Evolutionary conservation across 495 filamentous ascomycete genomes (phyloP).

Genomic region (Aspergillus mulundensis): DNA sequence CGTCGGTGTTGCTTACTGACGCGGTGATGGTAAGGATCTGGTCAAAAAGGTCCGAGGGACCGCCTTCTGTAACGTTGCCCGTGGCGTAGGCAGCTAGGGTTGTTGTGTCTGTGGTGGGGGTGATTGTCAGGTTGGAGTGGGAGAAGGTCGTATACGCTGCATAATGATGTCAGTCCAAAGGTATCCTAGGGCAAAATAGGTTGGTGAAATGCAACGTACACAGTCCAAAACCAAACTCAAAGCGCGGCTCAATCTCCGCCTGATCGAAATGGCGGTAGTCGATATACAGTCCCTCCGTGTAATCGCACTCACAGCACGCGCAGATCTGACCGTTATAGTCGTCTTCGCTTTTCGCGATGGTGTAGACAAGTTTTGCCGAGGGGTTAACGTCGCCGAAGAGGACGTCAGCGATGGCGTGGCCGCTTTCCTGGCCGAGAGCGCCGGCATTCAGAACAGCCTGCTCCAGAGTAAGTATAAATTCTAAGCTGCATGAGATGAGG

Average conservation of each 20-base stretch:
- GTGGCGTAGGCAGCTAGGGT: not conserved
- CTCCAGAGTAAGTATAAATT: not conserved
- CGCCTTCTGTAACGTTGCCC: not conserved
- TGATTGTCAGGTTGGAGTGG: constrained; percentile 34
- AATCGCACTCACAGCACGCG: constrained; percentile 33
- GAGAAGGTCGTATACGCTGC: constrained; percentile 59
- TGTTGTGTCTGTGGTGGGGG: not conserved
- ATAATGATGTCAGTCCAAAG: constrained; percentile 24
- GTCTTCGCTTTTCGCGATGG: constrained; percentile 63
- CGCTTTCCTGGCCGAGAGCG: constrained; percentile 76
- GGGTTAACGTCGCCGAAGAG: constrained; percentile 68
- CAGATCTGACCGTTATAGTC: constrained; percentile 65
- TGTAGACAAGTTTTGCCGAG: constrained; percentile 75
- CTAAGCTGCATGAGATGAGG: not conserved
- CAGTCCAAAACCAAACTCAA: constrained; percentile 65
- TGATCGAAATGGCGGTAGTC: constrained; percentile 66
- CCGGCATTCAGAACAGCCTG: constrained; percentile 61
- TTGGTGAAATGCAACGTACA: not conserved
- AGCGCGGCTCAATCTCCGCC: constrained; percentile 52
- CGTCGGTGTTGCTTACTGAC: constrained; percentile 50
- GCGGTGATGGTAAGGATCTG: constrained; percentile 32
- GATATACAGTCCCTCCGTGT: constrained; percentile 55
- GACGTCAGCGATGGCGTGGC: constrained; percentile 69
- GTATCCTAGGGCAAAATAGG: not conserved
- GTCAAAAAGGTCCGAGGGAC: constrained; percentile 36